Evolutionary conservation across 2,329 filamentous ascomycete species (phyloP), one percentile per base, ranked within the genome.

Genomic region (Huntiella decipiens): DNA sequence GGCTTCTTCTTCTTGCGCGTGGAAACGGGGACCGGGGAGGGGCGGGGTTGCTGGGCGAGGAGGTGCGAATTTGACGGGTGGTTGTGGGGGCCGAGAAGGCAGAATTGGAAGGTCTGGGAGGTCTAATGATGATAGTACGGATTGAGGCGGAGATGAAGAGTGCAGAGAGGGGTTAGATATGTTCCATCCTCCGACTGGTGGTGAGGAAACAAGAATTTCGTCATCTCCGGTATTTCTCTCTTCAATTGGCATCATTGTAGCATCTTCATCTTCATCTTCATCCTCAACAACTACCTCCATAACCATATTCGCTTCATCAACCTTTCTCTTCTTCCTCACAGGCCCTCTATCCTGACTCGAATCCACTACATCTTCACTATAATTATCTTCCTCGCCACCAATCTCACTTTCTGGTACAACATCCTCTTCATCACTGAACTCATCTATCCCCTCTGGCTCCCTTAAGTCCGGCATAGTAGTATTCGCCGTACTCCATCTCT

Each of bases 1-100:
- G 52, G 1, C 22, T 28, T 28, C 22, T 28, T 28, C 22, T 28
- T 28, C 22, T 10, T 28, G 22, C 2, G 56, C 52, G 43, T 62
- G 64, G 55, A 66, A 66, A 16, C 62, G 62, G 7, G 63, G 63
- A 2, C 22, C 22, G 8, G 22, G 60, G 45, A 66, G 65, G 0
- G 58, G 58, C 2, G 63, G 63, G 41, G 50, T 11, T 49, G 43
- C 15, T 49, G 50, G 38, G 46, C 40, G 43, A 12, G 12, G 39
- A 17, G 17, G 35, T 22, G n/a, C n/a, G 15, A 39, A 39, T 16
- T 22, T 22, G 12, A 39, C 12, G 8, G 22, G 22, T 28, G 8
- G 22, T 10, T 28, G 22, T 28, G 22, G 22, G 22, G 22, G 6
- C 7, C 22, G 22, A 3, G 22, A 28, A 10, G 22, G 22, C 3